Base-by-base conservation (phyloP, 2,329 filamentous ascomycete genomes). In the Stachybotrys elegans region DNA sequence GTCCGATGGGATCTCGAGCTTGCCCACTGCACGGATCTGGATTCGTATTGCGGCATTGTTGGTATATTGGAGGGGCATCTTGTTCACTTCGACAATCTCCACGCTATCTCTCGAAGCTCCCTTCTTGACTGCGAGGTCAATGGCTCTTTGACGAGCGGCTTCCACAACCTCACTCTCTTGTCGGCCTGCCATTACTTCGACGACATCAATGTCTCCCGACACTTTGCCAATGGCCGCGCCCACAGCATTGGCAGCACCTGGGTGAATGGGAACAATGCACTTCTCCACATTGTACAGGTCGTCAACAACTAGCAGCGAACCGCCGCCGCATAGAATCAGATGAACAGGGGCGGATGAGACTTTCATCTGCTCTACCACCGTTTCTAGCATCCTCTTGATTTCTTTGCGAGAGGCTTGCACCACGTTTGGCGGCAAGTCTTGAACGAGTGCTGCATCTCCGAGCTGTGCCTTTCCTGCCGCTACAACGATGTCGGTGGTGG, bases 191-290 rank as follows among this genome's bases (percentile, higher is more conserved):
- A 69, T 51, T 9, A 73, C 69, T 47, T 74, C 67, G n/a, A 79
- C 71, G 2, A 71, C 60, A 44, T 81, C 76, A 2, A 79, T 61
- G 9, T 71, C 69, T 1, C 74, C 76, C 3, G 71, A 70, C 1
- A 79, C 71, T 43, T 75, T 75, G 3, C 74, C 75, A 23, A 79
- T 78, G 0, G 79, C 79, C 1, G 79, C 78, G 6, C 79, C 79
- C 3, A 83, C 73, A 0, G 79, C 78, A 55, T 82, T 83, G 4
- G 78, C 78, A 1, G 74, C 76, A 44, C 75, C 75, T 22, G 76
- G 66, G 40, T 72, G 73, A 3, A 71, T 67, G 1, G 78, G 78
- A 5, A 68, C 62, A 7, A 76, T 72, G 44, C 73, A 70, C 48
- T 73, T 63, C 6, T 68, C 65, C 1, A 78, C 76, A 0, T 75